phyloP scores from a whole-genome alignment of 768 basidiomycete genomes.

The Ephemerocybe angulata region DNA sequence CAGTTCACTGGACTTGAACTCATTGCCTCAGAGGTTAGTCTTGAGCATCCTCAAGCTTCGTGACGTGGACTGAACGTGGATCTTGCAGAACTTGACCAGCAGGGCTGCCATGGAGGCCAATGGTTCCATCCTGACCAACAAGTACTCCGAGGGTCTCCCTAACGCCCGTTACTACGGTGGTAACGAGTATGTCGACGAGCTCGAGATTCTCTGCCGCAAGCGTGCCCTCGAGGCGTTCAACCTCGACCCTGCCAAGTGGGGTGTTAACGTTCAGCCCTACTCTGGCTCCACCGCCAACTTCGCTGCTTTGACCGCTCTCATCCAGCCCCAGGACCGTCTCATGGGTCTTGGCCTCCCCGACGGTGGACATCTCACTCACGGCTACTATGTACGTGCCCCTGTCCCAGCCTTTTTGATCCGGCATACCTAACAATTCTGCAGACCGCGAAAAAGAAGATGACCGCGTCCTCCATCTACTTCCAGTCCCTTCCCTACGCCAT shows the following conservation, averaged over 20 bases:
- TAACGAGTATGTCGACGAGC: conserved; percentile 96
- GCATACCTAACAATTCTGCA: conserved; percentile 25
- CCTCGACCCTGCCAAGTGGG: conserved; percentile 91
- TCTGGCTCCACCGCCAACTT: conserved; percentile 81
- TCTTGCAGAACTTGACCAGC: conserved; percentile 88
- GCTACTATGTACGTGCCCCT: conserved; percentile 76
- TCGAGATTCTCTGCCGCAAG: conserved; percentile 91
- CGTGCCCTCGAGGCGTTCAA: conserved; percentile 95
- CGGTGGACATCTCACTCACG: conserved; percentile 95
- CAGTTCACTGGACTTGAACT: conserved; percentile 97
- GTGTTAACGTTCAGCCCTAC: conserved; percentile 99
- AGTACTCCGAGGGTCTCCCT: conserved; percentile 99
- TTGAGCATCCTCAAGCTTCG: not conserved
- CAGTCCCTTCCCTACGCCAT: conserved; percentile 94
- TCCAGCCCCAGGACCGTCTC: conserved; percentile 95
- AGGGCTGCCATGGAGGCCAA: conserved; percentile 96
- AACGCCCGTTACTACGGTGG: conserved; percentile 95
- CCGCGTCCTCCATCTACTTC: conserved; percentile 99
- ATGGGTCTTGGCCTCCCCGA: conserved; percentile 99
- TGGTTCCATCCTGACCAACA: conserved; percentile 98
- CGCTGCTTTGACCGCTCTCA: conserved; percentile 91
- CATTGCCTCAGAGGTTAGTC: conserved; percentile 91
- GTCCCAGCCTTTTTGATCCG: conserved; percentile 4
- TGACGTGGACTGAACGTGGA: not conserved
- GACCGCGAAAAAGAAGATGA: conserved; percentile 99